Base-by-base conservation (phyloP, 225 moss, liverwort and hornwort species). In the Polytrichum commune region DNA sequence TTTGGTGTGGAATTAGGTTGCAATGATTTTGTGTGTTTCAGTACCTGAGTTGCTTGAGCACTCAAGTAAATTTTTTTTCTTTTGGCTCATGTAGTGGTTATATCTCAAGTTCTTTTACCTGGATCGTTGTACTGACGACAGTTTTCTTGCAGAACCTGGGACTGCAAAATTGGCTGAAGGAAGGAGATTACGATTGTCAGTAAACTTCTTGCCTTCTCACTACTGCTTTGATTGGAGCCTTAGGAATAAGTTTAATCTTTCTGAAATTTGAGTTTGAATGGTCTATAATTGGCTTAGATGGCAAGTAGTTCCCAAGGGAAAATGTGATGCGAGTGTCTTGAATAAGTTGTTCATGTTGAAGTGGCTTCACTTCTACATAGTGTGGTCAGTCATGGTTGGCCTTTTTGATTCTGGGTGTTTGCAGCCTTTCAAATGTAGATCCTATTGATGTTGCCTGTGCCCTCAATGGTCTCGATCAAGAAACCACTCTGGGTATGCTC, bases 381-480 rank as follows among this genome's bases (percentile, higher is more conserved):
- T 63, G 27, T 24, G 62, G 62, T 65, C 18, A 18, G 22, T 25
- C 18, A 10, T 54, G 68, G 25, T 24, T 53, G 19, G 5, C 35
- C 19, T 60, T 70, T 18, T 22, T 33, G 13, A 8, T 57, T 18
- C 55, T 22, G 70, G 60, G 16, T 29, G 35, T 55, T 5, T 77
- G 74, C 89, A 89, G 89, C 75, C 84, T 97, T 63, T 92, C 97
- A 24, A 97, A 97, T 64, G 94, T 97, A 28, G 97, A 97, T 29
- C 97, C 97, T 23, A 94, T 97, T 70, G 97, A 97, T 69, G 94
- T 94, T 18, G 72, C 88, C 19, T 88, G 91, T 55, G 92, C 94
- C n/a, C 92, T 97, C 24, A 81, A 79, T 62, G 90, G 85, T 7
- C 85, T 97, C 18, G 27, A 87, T 29, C 97, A 82, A 27, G 97